Evolutionary conservation across 1,284 basidiomycete species (phyloP).

Genomic region (Ustilago sp.): DNA sequence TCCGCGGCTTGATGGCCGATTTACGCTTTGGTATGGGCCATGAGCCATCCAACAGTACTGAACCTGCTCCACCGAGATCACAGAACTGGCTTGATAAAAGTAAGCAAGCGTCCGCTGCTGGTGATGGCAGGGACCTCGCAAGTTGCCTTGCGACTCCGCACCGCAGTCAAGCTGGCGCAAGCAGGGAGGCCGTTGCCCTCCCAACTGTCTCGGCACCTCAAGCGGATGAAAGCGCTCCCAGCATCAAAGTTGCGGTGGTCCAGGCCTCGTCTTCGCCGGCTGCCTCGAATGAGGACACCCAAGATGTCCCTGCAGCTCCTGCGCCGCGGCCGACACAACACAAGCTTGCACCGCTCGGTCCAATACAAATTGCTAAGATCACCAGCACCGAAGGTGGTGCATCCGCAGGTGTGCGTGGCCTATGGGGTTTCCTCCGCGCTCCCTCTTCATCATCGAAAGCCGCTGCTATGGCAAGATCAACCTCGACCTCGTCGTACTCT

Average conservation of each 20-base stretch:
- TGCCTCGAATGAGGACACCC: background rate
- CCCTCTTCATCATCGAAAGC: constrained; percentile 3
- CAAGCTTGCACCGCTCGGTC: constrained; percentile 2
- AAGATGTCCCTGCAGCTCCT: background rate
- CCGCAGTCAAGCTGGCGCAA: background rate
- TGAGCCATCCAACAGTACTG: background rate
- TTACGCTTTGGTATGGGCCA: constrained; percentile 11
- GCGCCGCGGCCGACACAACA: background rate
- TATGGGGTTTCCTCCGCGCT: constrained; percentile 20
- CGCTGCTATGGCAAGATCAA: background rate
- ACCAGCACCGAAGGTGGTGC: background rate
- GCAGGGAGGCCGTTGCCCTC: background rate
- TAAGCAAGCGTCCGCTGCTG: background rate
- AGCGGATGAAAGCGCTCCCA: background rate
- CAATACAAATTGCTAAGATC: background rate
- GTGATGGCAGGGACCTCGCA: background rate
- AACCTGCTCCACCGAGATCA: too few species aligned
- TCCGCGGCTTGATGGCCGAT: constrained; percentile 28
- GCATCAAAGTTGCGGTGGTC: constrained; percentile 7
- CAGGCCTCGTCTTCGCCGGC: background rate
- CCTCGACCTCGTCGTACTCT: constrained; percentile 20
- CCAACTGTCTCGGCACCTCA: background rate
- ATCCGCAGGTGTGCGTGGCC: constrained; percentile 6
- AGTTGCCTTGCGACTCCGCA: background rate
- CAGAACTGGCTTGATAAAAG: background rate